These are phyloP conservation scores for Avena sativa DNA, from an alignment of 176 grass and related monocot species.

Conservation along the genomic window DNA sequence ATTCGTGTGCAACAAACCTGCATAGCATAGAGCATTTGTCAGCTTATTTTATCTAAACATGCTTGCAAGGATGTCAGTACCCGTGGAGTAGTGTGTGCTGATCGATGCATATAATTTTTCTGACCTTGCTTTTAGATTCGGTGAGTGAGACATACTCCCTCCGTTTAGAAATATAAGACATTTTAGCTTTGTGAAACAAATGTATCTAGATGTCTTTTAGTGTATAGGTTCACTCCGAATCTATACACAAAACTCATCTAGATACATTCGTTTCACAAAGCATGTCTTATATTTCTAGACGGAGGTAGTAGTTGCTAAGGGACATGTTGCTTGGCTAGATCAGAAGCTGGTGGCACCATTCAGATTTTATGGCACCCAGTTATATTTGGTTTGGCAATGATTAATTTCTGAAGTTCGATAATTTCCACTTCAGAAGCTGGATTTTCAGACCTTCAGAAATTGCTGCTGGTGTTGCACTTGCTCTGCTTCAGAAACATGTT, in stretches of 20 bases:
- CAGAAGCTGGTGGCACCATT: too few species aligned
- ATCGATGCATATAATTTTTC: slow-evolving; percentile 22
- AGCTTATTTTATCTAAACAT: background rate
- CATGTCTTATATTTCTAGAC: too few species aligned
- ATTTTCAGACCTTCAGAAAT: background rate
- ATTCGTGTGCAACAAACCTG: background rate
- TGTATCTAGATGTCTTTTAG: too few species aligned
- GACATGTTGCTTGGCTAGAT: slow-evolving; percentile 17
- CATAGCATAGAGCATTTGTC: background rate
- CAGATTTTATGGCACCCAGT: too few species aligned
- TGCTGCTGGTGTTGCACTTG: background rate
- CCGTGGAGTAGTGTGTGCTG: slow-evolving; percentile 43
- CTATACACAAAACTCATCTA: too few species aligned
- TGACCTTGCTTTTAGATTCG: slow-evolving; percentile 27
- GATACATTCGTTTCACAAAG: too few species aligned
- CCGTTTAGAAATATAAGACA: too few species aligned
- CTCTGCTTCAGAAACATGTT: background rate
- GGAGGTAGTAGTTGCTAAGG: slow-evolving; percentile 31
- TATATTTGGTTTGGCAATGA: too few species aligned
- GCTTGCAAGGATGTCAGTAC: slow-evolving; percentile 4
- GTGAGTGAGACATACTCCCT: background rate
- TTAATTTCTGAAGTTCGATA: background rate
- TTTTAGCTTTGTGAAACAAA: too few species aligned
- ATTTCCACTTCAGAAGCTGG: background rate
- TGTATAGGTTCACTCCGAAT: too few species aligned